A percentile compares a stretch with the other conserved stretches of the same genome.
Conservation (phyloP, 371 early-diverging fungal genomes). For the Actinomortierella wolfii region DNA sequence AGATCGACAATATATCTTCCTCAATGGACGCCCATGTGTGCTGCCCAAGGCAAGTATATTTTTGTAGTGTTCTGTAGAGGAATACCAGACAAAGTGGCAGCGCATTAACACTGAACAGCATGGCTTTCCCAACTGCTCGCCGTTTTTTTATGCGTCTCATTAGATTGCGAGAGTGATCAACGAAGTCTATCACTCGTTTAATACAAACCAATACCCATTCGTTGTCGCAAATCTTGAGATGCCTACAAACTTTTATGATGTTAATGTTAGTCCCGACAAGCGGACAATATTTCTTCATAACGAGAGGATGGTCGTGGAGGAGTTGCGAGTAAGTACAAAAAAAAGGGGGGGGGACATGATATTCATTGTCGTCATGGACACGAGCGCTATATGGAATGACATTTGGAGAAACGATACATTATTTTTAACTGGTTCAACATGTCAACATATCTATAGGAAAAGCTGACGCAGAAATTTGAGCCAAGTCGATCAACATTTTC, state of each 20-base stretch:
- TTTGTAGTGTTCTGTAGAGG: too few relatives aligned
- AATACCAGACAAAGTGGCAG: too few relatives aligned
- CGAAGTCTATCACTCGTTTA: constrained; percentile 74
- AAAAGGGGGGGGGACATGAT: background rate
- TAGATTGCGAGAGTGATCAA: constrained; percentile 69
- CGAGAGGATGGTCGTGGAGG: constrained; percentile 64
- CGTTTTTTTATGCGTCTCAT: background rate
- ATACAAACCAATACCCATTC: constrained; percentile 81
- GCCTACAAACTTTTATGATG: constrained; percentile 71
- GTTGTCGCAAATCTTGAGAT: constrained; percentile 73
- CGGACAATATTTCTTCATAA: constrained; percentile 84
- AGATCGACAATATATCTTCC: constrained; percentile 87
- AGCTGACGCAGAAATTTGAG: constrained; percentile 56
- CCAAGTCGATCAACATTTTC: constrained; percentile 64
- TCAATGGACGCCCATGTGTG: constrained; percentile 89
- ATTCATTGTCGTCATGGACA: too few relatives aligned
- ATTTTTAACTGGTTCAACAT: constrained; percentile 3
- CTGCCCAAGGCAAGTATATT: constrained; percentile 68
- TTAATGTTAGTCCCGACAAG: constrained; percentile 96
- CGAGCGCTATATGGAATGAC: too few relatives aligned
- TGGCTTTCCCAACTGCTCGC: too few relatives aligned
- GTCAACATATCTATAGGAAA: constrained; percentile 31
- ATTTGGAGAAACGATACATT: too few relatives aligned
- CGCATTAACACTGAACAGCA: too few relatives aligned
- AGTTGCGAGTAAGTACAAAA: constrained; percentile 52